These are phyloP conservation scores for Aurifilum marmelostoma DNA, from an alignment of 2,329 filamentous ascomycete genomes.

Conservation along the genomic window DNA sequence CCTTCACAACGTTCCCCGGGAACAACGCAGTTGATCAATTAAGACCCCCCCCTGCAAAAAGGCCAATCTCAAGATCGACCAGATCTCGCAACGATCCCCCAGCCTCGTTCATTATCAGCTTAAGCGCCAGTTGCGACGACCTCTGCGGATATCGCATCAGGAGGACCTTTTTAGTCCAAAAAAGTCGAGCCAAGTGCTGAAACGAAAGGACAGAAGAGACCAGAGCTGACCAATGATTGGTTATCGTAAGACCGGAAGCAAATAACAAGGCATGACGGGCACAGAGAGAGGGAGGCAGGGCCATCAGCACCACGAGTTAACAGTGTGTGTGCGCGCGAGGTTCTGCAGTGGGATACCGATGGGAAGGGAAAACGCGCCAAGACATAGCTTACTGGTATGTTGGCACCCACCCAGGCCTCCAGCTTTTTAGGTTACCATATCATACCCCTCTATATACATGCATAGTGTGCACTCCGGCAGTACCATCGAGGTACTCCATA, in stretches of 20 bases:
- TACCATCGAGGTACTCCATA: neutral
- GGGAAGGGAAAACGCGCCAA: neutral
- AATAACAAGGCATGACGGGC: neutral
- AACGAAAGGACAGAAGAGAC: neutral
- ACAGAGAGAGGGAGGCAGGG: neutral
- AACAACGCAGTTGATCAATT: conserved; percentile 10
- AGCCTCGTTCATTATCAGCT: conserved; percentile 22
- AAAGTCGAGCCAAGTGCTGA: conserved; percentile 2
- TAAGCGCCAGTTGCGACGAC: conserved; percentile 28
- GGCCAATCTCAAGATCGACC: conserved; percentile 25
- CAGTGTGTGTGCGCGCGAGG: neutral
- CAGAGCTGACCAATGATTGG: neutral
- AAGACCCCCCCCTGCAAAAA: conserved; percentile 20
- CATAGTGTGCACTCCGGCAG: neutral
- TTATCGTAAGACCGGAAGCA: no score
- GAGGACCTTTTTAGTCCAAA: neutral
- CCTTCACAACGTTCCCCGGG: neutral
- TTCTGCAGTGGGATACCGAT: neutral
- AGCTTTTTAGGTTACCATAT: neutral
- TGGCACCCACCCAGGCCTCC: neutral
- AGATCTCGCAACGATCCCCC: conserved; percentile 29
- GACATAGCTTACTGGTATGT: neutral
- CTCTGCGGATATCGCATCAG: neutral
- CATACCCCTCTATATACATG: neutral
- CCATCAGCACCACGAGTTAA: no score